Base-by-base conservation (phyloP, 768 basidiomycete genomes). In the Collybia sp. region DNA sequence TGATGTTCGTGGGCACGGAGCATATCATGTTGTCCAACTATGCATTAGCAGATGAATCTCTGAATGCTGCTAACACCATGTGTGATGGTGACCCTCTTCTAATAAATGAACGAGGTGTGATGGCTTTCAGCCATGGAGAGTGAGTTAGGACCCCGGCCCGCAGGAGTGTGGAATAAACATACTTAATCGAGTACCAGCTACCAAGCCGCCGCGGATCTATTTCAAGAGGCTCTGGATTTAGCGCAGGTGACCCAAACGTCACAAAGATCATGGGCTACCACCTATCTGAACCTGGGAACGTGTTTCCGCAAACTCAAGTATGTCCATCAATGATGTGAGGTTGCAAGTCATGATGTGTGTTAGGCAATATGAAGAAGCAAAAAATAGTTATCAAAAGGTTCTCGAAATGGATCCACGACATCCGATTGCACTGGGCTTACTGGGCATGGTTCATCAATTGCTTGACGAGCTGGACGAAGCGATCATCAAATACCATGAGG, bases 1-100 rank as follows among this genome's bases (percentile, higher is more conserved):
- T 96, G 37, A 81, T 94, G 66, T 98, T 93, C 59, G 91, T 98
- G 39, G 96, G 95, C 5, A 98, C 97, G 94, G 95, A 99, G 64
- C 90, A 98, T 54, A 89, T 99, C 32, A 85, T 86, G 58, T 73
- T 99, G 6, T 88, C 85, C 20, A 92, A 97, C 51, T 75, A 81
- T 52, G 60, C 65, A 17, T 73, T 92, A 38, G 96, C 96, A 3
- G 85, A 89, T 41, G 95, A 98, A 58, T 88, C 95, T 13, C 73
- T 99, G 35, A 75, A 80, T 50, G 90, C 93, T 1, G 86, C 94
- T 3, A 70, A 83, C 53, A 66, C 74, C 3, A 84, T 94, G 70
- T 94, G 93, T 58, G 78, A 86, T 50, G 82, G 79, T 8, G 96
- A 99, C 58, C 94, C 96, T 32, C 68, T 97, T 45, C 71, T 97